Conservation (phyloP, 1,284 basidiomycete genomes). For the Sanghuangporus baumii region DNA sequence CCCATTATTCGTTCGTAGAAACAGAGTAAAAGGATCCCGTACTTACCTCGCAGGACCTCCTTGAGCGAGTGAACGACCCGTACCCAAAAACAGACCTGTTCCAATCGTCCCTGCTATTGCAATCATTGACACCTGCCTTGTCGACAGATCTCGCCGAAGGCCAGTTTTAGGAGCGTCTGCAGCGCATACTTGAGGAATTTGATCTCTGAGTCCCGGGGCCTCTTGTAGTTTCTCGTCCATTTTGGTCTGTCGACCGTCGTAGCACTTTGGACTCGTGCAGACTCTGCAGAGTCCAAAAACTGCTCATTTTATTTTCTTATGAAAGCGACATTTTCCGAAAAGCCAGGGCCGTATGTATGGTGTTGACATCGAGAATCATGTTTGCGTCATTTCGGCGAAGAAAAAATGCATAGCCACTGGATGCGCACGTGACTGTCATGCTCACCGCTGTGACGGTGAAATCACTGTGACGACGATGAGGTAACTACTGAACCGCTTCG, state of each 20-base stretch:
- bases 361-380: neutral
- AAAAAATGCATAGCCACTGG: too few species aligned
- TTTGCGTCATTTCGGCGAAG: neutral
- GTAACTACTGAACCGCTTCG: too few species aligned
- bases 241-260: neutral
- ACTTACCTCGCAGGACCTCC: constrained; percentile 54
- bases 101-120: constrained; percentile 69
- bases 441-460: too few species aligned
- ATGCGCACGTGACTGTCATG: too few species aligned
- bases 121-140: constrained; percentile 78
- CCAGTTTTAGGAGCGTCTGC: constrained; percentile 10
- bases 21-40: neutral
- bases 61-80: constrained; percentile 63
- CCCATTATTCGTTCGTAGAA: neutral
- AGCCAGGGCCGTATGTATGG: neutral
- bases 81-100: constrained; percentile 27
- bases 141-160: constrained; percentile 60
- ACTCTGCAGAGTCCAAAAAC: neutral
- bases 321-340: neutral
- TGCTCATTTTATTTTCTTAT: neutral
- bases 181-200: neutral
- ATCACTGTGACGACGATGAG: too few species aligned
- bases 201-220: neutral
- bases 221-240: neutral
- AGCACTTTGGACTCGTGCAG: neutral